A percentile compares a stretch with the other conserved stretches of the same genome.
phyloP scores from a whole-genome alignment of 2,329 filamentous ascomycete species.

The Aspergillaceae sp. region DNA sequence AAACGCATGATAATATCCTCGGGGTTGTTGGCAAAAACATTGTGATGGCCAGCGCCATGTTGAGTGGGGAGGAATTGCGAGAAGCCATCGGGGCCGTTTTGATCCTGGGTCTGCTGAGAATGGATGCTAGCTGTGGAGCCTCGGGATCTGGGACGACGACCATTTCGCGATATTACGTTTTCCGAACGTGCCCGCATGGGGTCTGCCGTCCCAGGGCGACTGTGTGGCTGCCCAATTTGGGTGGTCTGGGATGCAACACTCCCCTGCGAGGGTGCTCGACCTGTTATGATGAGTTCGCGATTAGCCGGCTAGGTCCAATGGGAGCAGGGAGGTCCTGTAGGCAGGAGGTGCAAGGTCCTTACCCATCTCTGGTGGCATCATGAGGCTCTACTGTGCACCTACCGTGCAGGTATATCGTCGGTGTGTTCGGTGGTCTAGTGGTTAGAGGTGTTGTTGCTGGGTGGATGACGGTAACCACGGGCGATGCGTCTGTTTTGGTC shows the following conservation, averaged over 20 bases:
- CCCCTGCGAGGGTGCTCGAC: slow-evolving; percentile 29
- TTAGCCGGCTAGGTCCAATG: slow-evolving; percentile 7
- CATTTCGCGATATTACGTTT: slow-evolving; percentile 30
- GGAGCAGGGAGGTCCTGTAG: slow-evolving; percentile 1
- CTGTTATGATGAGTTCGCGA: slow-evolving; percentile 13
- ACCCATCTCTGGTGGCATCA: slow-evolving; percentile 28
- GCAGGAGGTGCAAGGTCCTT: slow-evolving; percentile 13
- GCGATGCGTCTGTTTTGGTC: slow-evolving; percentile 23
- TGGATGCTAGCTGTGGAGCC: slow-evolving; percentile 41
- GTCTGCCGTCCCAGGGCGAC: slow-evolving; percentile 34
- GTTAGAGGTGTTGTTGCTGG: slow-evolving; percentile 10
- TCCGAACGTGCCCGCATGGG: slow-evolving; percentile 35
- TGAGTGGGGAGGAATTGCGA: slow-evolving; percentile 32
- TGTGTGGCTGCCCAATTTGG: slow-evolving; percentile 27
- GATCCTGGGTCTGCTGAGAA: slow-evolving; percentile 38
- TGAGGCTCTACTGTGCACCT: slow-evolving; percentile 9
- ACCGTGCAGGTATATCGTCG: slow-evolving; percentile 2
- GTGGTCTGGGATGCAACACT: slow-evolving; percentile 31
- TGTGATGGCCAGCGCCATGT: slow-evolving; percentile 20
- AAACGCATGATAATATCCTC: slow-evolving; percentile 41
- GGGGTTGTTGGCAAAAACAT: slow-evolving; percentile 31
- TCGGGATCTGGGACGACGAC: slow-evolving; percentile 37
- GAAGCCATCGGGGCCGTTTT: slow-evolving; percentile 32
- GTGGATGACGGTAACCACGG: slow-evolving; percentile 19
- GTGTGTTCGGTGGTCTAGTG: slow-evolving; percentile 6